Conservation (phyloP, 140 eudicot species). For the Senecio squalidus region DNA sequence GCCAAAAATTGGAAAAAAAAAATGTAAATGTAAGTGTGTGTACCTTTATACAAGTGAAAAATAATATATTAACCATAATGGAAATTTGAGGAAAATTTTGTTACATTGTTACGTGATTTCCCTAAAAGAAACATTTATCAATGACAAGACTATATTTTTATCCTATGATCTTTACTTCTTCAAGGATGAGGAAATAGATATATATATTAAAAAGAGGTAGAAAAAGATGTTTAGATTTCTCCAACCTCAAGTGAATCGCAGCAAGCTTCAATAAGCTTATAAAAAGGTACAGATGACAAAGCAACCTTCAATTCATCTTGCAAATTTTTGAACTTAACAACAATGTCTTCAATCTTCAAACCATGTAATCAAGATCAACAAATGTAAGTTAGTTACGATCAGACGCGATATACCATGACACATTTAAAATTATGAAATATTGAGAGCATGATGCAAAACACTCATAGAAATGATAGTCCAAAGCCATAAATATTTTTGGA, state of each 20-base stretch:
- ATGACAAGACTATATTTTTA: not conserved
- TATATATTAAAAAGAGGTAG: not conserved
- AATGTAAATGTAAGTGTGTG: no score
- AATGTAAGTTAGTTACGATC: not conserved
- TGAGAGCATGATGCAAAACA: not conserved
- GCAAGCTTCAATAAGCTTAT: conserved; percentile 62
- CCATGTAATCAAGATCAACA: conserved; percentile 14
- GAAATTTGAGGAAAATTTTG: no score
- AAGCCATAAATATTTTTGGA: not conserved
- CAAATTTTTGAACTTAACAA: conserved; percentile 42
- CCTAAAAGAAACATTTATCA: no score
- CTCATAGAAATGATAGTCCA: not conserved
- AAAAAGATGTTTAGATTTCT: conserved; percentile 3
- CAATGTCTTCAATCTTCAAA: conserved; percentile 59
- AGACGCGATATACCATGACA: not conserved
- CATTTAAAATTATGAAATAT: not conserved
- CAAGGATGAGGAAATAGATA: not conserved
- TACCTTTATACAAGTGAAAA: no score
- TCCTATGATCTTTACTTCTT: not conserved
- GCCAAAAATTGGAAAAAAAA: no score
- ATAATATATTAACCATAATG: no score
- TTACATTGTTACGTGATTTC: no score
- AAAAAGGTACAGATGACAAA: conserved; percentile 52
- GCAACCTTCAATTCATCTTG: conserved; percentile 57
- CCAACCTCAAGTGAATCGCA: conserved; percentile 66